Evolutionary conservation across 2,329 filamentous ascomycete genomes (phyloP).

Genomic region (Trichothecium sympodiale): DNA sequence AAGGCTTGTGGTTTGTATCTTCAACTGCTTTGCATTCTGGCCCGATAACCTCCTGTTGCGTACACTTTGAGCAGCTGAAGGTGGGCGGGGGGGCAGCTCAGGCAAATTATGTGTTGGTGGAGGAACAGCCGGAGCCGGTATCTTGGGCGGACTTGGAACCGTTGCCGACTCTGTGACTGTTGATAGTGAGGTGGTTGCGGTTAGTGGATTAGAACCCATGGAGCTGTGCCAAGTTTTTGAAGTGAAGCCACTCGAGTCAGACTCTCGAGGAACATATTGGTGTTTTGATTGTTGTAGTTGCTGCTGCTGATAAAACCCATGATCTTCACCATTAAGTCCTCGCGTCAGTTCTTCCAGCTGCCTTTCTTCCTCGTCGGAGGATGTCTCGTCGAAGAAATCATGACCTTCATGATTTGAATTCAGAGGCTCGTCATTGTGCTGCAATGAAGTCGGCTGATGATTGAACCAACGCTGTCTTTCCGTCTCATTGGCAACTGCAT

Average conservation of each 20-base stretch:
- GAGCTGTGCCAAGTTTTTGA: slow-evolving; percentile 73
- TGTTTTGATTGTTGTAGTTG: slow-evolving; percentile 33
- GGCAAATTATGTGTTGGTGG: slow-evolving; percentile 38
- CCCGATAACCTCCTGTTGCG: slow-evolving; percentile 70
- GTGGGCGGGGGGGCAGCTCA: slow-evolving; percentile 25
- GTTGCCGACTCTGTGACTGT: slow-evolving; percentile 54
- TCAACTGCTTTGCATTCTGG: slow-evolving; percentile 69
- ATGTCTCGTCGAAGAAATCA: slow-evolving; percentile 52
- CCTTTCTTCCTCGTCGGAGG: slow-evolving; percentile 62
- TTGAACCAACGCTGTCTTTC: slow-evolving; percentile 34
- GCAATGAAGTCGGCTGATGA: not conserved
- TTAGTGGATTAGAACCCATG: slow-evolving; percentile 54
- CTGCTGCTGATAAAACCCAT: slow-evolving; percentile 40
- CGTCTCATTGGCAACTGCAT: slow-evolving; percentile 14
- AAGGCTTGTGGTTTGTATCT: slow-evolving; percentile 62
- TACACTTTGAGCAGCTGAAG: slow-evolving; percentile 34
- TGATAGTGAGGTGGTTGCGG: slow-evolving; percentile 46
- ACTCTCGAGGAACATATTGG: slow-evolving; percentile 53
- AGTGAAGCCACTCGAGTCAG: slow-evolving; percentile 72
- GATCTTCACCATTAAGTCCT: slow-evolving; percentile 68
- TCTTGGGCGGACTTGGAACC: slow-evolving; percentile 9
- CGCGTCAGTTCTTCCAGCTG: slow-evolving; percentile 80
- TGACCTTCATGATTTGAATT: slow-evolving; percentile 17
- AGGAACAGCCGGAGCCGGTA: slow-evolving; percentile 17
- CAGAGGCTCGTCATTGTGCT: not conserved